These are phyloP conservation scores for Geranium brycei DNA, from an alignment of 345 rosid species.

Conservation along the genomic window DNA sequence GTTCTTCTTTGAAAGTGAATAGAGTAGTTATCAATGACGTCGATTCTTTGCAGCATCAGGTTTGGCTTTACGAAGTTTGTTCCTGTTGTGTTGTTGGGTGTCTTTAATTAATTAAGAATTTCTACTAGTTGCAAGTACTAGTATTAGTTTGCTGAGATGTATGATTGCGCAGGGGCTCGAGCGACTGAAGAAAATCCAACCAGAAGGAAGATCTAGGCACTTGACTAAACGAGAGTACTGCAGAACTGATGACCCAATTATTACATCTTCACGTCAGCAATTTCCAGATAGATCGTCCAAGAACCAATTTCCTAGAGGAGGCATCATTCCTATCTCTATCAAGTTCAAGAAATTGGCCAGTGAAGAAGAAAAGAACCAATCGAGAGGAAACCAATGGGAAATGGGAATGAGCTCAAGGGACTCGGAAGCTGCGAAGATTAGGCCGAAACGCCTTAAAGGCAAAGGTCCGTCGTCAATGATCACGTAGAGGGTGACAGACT, in stretches of 20 bases:
- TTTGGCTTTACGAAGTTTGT: not conserved
- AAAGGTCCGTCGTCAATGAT: conserved; percentile 38
- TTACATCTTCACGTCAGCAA: conserved; percentile 15
- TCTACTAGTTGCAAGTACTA: not conserved
- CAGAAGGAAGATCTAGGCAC: conserved; percentile 29
- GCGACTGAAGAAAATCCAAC: conserved; percentile 46
- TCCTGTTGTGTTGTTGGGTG: not conserved
- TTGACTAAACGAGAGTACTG: conserved; percentile 13
- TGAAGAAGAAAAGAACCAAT: conserved; percentile 23
- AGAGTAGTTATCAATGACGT: conserved; percentile 36
- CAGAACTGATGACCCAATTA: conserved; percentile 21
- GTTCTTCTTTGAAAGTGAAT: conserved; percentile 51
- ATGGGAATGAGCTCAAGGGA: conserved; percentile 24
- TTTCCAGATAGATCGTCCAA: conserved; percentile 14
- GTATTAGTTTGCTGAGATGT: too few relatives aligned
- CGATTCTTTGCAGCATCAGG: conserved; percentile 20
- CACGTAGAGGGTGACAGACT: too few relatives aligned
- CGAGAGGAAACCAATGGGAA: conserved; percentile 18
- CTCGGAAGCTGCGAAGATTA: conserved; percentile 24
- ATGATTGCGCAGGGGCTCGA: conserved; percentile 32
- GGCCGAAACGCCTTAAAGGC: conserved; percentile 56
- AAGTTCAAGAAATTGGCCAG: conserved; percentile 31
- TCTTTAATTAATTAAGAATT: too few relatives aligned
- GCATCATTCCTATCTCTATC: conserved; percentile 27
- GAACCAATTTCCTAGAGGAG: conserved; percentile 27